A percentile compares a stretch with the other conserved stretches of the same genome.
Conservation (phyloP, 371 early-diverging fungal species). For the Lichtheimia ornata region DNA sequence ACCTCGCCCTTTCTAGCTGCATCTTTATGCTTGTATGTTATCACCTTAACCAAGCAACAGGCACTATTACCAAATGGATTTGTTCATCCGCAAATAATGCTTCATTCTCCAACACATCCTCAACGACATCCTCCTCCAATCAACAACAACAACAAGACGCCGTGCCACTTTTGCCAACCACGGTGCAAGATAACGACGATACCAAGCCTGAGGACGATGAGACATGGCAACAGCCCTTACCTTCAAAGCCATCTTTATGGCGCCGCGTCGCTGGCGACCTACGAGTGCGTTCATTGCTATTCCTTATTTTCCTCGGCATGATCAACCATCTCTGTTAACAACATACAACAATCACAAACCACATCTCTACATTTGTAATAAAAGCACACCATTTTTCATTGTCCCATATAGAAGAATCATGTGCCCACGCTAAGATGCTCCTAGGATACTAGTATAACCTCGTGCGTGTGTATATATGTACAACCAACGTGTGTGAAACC, state of each 20-base stretch:
- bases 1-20: constrained; percentile 50
- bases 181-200: constrained; percentile 2
- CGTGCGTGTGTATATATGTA: too few relatives aligned
- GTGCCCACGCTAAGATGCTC: too few relatives aligned
- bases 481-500: too few relatives aligned
- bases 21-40: constrained; percentile 61
- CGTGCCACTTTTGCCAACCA: constrained; percentile 29
- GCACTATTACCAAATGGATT: constrained; percentile 50
- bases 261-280: constrained; percentile 15
- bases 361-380: too few relatives aligned
- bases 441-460: too few relatives aligned
- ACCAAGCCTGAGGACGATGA: neutral
- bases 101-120: neutral
- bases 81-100: constrained; percentile 8
- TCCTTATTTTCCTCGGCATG: constrained; percentile 17
- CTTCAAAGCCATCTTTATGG: neutral
- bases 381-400: too few relatives aligned
- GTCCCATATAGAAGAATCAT: too few relatives aligned
- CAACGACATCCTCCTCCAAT: neutral
- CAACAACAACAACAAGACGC: constrained; percentile 20
- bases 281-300: constrained; percentile 21
- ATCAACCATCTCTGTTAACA: constrained; percentile 29
- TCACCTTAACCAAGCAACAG: constrained; percentile 53
- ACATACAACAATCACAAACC: too few relatives aligned
- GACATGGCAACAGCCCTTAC: neutral